Conservation (phyloP, 2,329 filamentous ascomycete genomes). For the Atkinsonella hypoxylon region DNA sequence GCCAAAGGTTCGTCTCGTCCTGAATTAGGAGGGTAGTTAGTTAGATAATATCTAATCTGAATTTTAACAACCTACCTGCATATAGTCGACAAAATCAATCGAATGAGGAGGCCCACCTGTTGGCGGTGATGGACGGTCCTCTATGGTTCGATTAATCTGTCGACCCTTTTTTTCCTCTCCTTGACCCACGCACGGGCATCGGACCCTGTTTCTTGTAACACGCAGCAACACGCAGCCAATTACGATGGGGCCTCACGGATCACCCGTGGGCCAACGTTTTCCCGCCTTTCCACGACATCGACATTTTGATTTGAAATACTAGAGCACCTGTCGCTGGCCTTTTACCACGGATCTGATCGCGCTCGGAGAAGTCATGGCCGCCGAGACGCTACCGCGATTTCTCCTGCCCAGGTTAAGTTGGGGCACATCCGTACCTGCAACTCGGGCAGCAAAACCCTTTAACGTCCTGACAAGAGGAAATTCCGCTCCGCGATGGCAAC, state of each 20-base stretch:
- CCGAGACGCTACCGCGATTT: slow-evolving; percentile 37
- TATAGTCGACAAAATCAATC: too few relatives aligned
- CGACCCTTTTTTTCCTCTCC: neutral
- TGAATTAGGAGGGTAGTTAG: too few relatives aligned
- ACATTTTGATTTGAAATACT: slow-evolving; percentile 13
- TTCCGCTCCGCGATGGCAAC: slow-evolving; percentile 2
- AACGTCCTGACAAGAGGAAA: slow-evolving; percentile 10
- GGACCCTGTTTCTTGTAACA: neutral
- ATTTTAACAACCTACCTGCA: too few relatives aligned
- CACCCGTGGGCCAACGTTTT: slow-evolving; percentile 7
- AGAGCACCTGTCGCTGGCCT: too few relatives aligned
- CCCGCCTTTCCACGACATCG: neutral
- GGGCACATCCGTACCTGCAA: slow-evolving; percentile 21
- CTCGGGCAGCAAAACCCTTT: slow-evolving; percentile 12
- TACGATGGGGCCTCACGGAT: slow-evolving; percentile 4
- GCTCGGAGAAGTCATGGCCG: slow-evolving; percentile 15
- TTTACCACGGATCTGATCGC: neutral
- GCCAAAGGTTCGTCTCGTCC: too few relatives aligned
- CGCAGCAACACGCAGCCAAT: slow-evolving; percentile 2
- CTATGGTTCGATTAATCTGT: neutral
- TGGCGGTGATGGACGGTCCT: neutral
- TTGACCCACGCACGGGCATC: neutral
- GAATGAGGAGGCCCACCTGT: too few relatives aligned
- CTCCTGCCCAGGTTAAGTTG: slow-evolving; percentile 45
- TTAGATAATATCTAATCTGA: too few relatives aligned